Evolutionary conservation across 148 eudicot genomes (phyloP).

Genomic region (Rhododendron mucronatum): DNA sequence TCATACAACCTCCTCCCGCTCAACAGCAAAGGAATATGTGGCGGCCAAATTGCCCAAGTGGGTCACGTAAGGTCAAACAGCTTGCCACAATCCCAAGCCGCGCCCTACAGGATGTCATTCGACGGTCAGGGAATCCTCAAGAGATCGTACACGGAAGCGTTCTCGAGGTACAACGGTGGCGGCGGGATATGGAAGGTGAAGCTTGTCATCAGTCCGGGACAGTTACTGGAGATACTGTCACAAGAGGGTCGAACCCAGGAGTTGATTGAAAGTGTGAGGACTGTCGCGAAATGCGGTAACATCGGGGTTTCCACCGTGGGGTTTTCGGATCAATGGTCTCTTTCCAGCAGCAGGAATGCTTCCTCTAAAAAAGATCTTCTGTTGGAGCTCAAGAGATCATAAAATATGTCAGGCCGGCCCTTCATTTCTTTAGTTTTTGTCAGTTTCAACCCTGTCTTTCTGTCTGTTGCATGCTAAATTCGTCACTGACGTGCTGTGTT

Average conservation of each 20-base stretch:
- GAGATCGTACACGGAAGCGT: slow-evolving; percentile 35
- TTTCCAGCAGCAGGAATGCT: slow-evolving; percentile 42
- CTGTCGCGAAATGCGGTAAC: slow-evolving; percentile 79
- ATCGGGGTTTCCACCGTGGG: slow-evolving; percentile 30
- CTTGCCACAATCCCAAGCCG: slow-evolving; percentile 22
- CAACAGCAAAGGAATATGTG: slow-evolving; percentile 4
- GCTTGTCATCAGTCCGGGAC: slow-evolving; percentile 64
- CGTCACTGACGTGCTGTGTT: background rate
- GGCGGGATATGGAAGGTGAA: slow-evolving; percentile 86
- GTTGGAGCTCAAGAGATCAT: background rate
- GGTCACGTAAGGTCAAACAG: slow-evolving; percentile 79
- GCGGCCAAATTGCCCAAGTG: slow-evolving; percentile 5
- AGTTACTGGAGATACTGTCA: slow-evolving; percentile 66
- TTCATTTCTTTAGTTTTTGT: background rate
- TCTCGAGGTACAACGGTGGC: slow-evolving; percentile 13
- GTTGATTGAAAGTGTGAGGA: slow-evolving; percentile 72
- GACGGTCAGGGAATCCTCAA: slow-evolving; percentile 33
- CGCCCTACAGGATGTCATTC: slow-evolving; percentile 73
- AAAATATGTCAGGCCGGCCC: background rate
- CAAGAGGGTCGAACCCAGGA: slow-evolving; percentile 61
- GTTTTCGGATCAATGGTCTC: slow-evolving; percentile 71
- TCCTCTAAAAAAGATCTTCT: slow-evolving; percentile 35
- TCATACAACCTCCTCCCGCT: slow-evolving; percentile 72
- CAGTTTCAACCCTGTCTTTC: background rate
- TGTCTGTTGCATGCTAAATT: background rate